Percentiles rank a stretch among this genome's conserved stretches.
Evolutionary conservation across 2,329 filamentous ascomycete species (phyloP).

Genomic region (Aspergillus sp.): DNA sequence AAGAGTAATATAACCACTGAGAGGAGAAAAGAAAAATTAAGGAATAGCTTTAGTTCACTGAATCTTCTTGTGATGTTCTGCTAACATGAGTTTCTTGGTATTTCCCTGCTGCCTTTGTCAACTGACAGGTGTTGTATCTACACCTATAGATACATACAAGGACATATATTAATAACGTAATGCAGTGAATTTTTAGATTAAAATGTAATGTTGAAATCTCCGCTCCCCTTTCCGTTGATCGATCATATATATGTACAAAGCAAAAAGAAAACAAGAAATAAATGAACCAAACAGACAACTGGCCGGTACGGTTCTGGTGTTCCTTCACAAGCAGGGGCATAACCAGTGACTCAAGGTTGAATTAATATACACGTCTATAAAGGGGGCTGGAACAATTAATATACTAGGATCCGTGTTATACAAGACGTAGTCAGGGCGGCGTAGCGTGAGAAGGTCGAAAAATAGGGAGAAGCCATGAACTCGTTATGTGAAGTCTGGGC

Average conservation of each 20-base stretch:
- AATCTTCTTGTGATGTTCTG: too few relatives aligned
- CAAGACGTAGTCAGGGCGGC: slow-evolving; percentile 10
- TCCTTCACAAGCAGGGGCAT: not conserved
- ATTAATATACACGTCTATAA: slow-evolving; percentile 13
- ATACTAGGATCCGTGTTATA: slow-evolving; percentile 19
- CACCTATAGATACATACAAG: not conserved
- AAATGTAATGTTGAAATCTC: not conserved
- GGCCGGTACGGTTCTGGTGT: not conserved
- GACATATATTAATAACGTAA: not conserved
- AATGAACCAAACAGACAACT: not conserved
- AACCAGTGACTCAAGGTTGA: not conserved
- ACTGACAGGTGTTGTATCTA: too few relatives aligned
- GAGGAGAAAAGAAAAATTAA: not conserved
- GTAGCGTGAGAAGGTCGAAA: not conserved
- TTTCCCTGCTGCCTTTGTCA: too few relatives aligned
- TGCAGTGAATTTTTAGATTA: not conserved
- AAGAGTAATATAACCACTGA: not conserved
- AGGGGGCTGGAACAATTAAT: slow-evolving; percentile 8
- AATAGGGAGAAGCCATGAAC: slow-evolving; percentile 14
- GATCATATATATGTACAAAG: slow-evolving; percentile 15
- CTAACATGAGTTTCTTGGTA: too few relatives aligned
- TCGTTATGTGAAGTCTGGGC: slow-evolving; percentile 17
- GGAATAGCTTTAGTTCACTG: too few relatives aligned
- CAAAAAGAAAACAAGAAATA: not conserved
- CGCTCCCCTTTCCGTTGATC: not conserved